phyloP scores from a whole-genome alignment of 768 basidiomycete species.

The Trametes gibbosa region DNA sequence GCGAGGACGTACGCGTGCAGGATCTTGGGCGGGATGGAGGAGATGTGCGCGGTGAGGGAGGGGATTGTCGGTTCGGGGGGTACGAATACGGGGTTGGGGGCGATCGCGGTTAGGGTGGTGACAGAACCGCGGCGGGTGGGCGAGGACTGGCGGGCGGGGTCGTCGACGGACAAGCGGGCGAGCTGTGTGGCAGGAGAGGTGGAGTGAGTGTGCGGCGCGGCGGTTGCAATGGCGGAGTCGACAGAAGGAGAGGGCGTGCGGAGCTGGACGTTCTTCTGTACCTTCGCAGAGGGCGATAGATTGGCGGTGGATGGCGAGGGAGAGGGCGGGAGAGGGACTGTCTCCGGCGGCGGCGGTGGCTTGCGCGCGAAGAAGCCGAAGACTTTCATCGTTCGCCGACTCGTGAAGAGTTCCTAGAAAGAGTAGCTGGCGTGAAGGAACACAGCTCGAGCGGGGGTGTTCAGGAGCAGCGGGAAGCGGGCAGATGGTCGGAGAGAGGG shows the following conservation, averaged over 20 bases:
- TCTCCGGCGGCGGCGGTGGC: constrained; percentile 14
- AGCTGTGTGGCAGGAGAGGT: constrained; percentile 24
- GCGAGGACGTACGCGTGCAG: constrained; percentile 61
- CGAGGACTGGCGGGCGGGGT: constrained; percentile 34
- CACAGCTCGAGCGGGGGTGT: neutral
- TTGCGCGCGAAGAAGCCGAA: constrained; percentile 29
- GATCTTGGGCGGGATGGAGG: constrained; percentile 62
- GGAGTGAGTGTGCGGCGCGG: constrained; percentile 20
- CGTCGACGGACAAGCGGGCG: constrained; percentile 29
- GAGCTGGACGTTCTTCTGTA: constrained; percentile 34
- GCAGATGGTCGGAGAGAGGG: neutral
- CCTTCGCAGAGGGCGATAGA: constrained; percentile 8
- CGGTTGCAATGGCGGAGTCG: constrained; percentile 29
- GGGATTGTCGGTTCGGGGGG: constrained; percentile 34
- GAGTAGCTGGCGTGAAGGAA: neutral
- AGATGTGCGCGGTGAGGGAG: constrained; percentile 49
- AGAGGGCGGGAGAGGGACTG: constrained; percentile 18
- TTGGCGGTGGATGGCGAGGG: constrained; percentile 16
- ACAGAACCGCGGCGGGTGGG: constrained; percentile 24
- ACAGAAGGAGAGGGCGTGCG: constrained; percentile 56
- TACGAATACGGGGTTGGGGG: constrained; percentile 22
- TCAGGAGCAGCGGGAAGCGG: neutral
- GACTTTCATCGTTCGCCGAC: constrained; percentile 20
- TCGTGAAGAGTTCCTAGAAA: neutral
- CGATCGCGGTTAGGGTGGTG: constrained; percentile 19